Percentiles rank a stretch among this genome's conserved stretches.
Evolutionary conservation across 441 rosid species (phyloP).

Genomic region (Omphalea diandra): DNA sequence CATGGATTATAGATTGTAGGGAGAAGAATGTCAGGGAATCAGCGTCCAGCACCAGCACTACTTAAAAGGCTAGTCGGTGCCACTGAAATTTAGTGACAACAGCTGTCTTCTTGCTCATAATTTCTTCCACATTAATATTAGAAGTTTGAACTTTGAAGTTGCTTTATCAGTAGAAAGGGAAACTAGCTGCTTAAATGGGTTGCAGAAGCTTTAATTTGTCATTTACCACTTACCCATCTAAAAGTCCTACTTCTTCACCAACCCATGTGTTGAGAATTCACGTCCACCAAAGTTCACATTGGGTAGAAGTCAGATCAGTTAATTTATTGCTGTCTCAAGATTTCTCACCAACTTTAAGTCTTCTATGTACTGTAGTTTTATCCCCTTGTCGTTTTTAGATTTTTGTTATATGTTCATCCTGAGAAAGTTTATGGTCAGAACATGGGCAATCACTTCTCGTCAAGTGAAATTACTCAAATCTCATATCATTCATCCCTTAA

Average conservation of each 20-base stretch:
- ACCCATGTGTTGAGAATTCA: not conserved
- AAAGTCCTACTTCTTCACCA: not conserved
- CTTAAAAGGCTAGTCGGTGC: not conserved
- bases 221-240: not conserved
- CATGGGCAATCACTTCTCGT: too few species aligned
- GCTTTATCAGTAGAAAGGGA: not conserved
- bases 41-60: not conserved
- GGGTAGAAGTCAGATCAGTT: not conserved
- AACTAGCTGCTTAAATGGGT: not conserved
- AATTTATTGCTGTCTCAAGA: not conserved
- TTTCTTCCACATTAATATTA: not conserved
- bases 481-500: too few species aligned
- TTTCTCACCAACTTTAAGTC: too few species aligned
- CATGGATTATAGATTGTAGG: not conserved
- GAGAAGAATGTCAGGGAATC: not conserved
- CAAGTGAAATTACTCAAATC: too few species aligned
- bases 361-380: too few species aligned
- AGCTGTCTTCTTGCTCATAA: conserved; percentile 13
- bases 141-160: not conserved
- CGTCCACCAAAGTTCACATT: not conserved
- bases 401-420: too few species aligned
- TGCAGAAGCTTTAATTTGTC: not conserved
- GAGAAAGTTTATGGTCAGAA: too few species aligned
- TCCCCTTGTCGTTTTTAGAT: too few species aligned
- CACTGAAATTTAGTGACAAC: conserved; percentile 1